Evolutionary conservation across 805 yeast genomes (phyloP).

Genomic region (Ascoidea asiatica): DNA sequence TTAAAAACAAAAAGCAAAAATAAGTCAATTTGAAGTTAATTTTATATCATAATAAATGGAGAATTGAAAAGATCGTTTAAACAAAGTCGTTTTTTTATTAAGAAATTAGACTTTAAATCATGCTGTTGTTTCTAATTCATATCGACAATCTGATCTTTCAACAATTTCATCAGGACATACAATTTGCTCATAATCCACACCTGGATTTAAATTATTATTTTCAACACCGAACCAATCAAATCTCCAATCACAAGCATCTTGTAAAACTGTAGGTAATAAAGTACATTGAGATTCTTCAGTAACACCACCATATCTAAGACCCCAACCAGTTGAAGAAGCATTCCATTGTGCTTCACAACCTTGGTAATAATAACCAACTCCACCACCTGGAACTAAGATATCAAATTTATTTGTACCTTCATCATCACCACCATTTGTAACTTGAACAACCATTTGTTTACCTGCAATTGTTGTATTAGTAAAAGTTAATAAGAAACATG

Average conservation of each 20-base stretch:
- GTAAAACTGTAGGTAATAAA: slow-evolving; percentile 3
- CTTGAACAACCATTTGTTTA: slow-evolving; percentile 6
- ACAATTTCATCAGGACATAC: slow-evolving; percentile 7
- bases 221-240: slow-evolving; percentile 5
- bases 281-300: slow-evolving; percentile 3
- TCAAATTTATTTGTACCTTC: slow-evolving; percentile 3
- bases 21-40: too few relatives aligned
- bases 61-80: too few relatives aligned
- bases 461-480: slow-evolving; percentile 3
- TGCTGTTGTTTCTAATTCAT: too few relatives aligned
- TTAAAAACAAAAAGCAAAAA: too few relatives aligned
- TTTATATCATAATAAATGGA: too few relatives aligned
- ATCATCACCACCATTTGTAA: slow-evolving; percentile 5
- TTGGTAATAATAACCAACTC: slow-evolving; percentile 3
- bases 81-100: too few relatives aligned
- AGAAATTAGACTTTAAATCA: too few relatives aligned
- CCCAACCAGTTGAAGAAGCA: slow-evolving; percentile 2
- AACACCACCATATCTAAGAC: slow-evolving; percentile 6
- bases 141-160: slow-evolving; percentile 5
- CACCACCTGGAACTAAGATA: slow-evolving; percentile 6
- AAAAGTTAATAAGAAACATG: slow-evolving; percentile 5
- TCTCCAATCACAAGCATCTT: slow-evolving; percentile 7
- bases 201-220: slow-evolving; percentile 8
- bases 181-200: slow-evolving; percentile 4
- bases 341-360: slow-evolving; percentile 3